A percentile compares a stretch with the other conserved stretches of the same genome.
phyloP scores from a whole-genome alignment of 1,284 basidiomycete genomes.

The Sanghuangporus sanghuang region DNA sequence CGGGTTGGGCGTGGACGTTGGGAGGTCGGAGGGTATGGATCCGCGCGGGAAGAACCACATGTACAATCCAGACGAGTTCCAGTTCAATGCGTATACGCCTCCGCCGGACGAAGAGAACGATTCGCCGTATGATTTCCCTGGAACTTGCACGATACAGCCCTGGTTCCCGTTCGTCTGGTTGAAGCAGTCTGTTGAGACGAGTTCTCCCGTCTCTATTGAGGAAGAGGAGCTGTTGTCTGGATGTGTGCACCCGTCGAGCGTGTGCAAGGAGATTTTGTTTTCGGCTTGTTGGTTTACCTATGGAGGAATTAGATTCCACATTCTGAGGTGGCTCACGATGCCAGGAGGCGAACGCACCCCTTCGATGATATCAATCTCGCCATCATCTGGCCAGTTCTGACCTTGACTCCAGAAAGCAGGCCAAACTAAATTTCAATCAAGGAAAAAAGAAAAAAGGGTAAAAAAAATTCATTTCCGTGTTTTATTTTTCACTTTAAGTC shows the following conservation, averaged over 20 bases:
- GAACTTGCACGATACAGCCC: conserved; percentile 40
- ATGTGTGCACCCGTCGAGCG: conserved; percentile 26
- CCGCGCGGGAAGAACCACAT: conserved; percentile 38
- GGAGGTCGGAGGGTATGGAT: conserved; percentile 15
- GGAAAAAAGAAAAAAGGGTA: neutral
- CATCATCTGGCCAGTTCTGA: conserved; percentile 34
- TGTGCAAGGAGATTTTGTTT: conserved; percentile 33
- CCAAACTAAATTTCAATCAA: conserved; percentile 25
- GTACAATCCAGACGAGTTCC: conserved; percentile 35
- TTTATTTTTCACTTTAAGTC: no score
- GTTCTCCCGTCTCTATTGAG: conserved; percentile 15
- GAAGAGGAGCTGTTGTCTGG: conserved; percentile 14
- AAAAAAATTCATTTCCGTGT: no score
- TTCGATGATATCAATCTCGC: conserved; percentile 42
- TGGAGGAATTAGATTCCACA: neutral
- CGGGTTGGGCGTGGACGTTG: conserved; percentile 11
- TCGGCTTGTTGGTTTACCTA: conserved; percentile 24
- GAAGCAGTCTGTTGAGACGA: conserved; percentile 24
- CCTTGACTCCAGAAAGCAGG: conserved; percentile 35
- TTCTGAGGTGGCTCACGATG: neutral
- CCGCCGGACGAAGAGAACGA: conserved; percentile 36
- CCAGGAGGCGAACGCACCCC: conserved; percentile 14
- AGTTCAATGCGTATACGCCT: conserved; percentile 39
- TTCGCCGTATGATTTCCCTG: conserved; percentile 32
- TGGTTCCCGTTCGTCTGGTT: conserved; percentile 31